Base-by-base conservation (phyloP, 306 rosid genomes). In the Astragalus glycyphyllos region DNA sequence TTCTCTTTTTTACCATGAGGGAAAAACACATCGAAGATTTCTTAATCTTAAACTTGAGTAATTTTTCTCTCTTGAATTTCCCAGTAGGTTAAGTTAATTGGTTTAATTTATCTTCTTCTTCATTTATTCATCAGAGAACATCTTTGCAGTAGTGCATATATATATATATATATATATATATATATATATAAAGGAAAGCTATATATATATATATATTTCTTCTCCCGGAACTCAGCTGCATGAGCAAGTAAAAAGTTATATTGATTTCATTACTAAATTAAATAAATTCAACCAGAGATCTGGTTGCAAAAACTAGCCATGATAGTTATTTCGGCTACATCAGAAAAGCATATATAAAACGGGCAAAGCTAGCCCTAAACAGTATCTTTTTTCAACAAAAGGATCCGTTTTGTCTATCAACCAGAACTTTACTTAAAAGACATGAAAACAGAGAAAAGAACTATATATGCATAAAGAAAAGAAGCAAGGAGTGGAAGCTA, bases 341-440 rank as follows among this genome's bases (percentile, higher is more conserved):
- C 12, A 56, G 17, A 73, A 69, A 71, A 32, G 60, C 32, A 58
- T 58, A 68, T 32, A 68, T 32, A 54, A 73, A 78, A 59, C 44
- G 62, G 62, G 10, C 73, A 57, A 70, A 71, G 74, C 87, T 80
- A 71, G 74, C 87, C 81, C 84, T 79, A 79, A 85, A 46, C 31
- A 72, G 74, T 56, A 74, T 62, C 62, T 49, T 44, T 58, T 69
- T 11, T 40, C 3, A 35, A 0, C n/a, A 73, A 63, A 71, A 58
- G 77, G 84, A 80, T 74, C 70, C 76, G 67, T 58, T 58, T 48
- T 77, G 59, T 68, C 65, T 72, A 56, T 49, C 38, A 71, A 65
- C 5, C n/a, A 54, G 60, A 17, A 73, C 76, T 69, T 62, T 55
- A 46, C 62, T 38, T 34, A 72, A 74, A 74, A 47, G 73, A 68